Conservation (phyloP, 768 basidiomycete species). For the Tephrocybe sp. region DNA sequence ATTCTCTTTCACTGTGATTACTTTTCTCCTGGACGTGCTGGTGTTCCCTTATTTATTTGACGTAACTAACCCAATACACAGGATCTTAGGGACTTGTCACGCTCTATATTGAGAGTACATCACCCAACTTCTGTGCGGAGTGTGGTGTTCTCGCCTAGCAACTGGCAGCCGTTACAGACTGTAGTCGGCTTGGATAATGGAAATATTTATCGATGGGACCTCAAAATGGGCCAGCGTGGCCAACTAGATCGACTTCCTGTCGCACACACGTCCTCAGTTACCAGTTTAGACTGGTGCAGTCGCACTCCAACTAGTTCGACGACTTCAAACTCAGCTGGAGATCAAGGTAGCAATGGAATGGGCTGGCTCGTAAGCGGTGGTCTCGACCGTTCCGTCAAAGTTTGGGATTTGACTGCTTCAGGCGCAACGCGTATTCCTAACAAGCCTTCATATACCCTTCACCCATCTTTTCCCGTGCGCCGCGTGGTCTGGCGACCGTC, state of each 20-base stretch:
- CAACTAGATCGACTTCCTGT: slow-evolving; percentile 69
- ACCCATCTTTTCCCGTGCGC: slow-evolving; percentile 72
- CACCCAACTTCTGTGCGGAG: slow-evolving; percentile 69
- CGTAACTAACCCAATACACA: slow-evolving; percentile 21
- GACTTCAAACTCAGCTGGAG: slow-evolving; percentile 7
- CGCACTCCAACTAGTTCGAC: slow-evolving; percentile 19
- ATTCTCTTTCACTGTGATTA: too few species aligned
- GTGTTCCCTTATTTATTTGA: not conserved
- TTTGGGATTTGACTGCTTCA: slow-evolving; percentile 68
- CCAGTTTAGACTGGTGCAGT: slow-evolving; percentile 70
- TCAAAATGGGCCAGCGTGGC: slow-evolving; percentile 74
- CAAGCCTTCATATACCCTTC: slow-evolving; percentile 67
- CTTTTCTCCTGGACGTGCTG: not conserved
- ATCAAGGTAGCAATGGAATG: slow-evolving; percentile 31
- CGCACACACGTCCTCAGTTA: slow-evolving; percentile 71
- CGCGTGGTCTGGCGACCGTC: slow-evolving; percentile 75
- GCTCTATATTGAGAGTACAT: slow-evolving; percentile 67
- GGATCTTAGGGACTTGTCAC: slow-evolving; percentile 73
- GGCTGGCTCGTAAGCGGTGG: slow-evolving; percentile 84
- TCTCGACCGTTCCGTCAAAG: slow-evolving; percentile 78
- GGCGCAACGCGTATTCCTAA: slow-evolving; percentile 49
- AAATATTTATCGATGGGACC: slow-evolving; percentile 74
- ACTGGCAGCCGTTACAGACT: slow-evolving; percentile 65
- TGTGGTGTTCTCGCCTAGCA: slow-evolving; percentile 66
- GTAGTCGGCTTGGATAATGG: slow-evolving; percentile 70